Conservation (phyloP, 78 protist species). For the Dictyostelium purpureum region DNA sequence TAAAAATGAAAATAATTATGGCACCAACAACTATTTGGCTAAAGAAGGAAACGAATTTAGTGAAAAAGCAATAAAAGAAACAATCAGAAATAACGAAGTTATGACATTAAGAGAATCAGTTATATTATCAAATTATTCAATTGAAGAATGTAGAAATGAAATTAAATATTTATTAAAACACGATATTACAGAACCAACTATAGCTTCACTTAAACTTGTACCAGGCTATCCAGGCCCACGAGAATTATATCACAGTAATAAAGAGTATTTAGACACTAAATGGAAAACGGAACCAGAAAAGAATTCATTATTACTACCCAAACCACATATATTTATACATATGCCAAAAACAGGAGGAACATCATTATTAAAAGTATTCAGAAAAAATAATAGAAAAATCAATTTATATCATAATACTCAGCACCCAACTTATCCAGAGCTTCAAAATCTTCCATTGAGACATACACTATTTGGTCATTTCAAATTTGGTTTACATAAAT, state of each 20-base stretch:
- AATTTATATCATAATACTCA: not conserved
- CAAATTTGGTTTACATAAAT: slow-evolving; percentile 45
- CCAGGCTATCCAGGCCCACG: not conserved
- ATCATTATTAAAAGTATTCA: not conserved
- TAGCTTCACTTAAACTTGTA: not conserved
- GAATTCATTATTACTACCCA: not conserved
- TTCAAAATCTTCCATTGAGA: not conserved
- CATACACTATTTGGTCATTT: slow-evolving; percentile 39
- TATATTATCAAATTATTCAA: not conserved
- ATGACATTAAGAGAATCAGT: not conserved
- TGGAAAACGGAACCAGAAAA: not conserved
- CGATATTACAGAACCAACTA: not conserved
- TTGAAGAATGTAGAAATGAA: not conserved
- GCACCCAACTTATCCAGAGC: not conserved
- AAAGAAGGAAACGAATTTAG: not conserved
- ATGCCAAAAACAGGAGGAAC: not conserved
- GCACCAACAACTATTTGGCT: not conserved
- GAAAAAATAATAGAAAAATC: not conserved
- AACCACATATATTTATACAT: not conserved
- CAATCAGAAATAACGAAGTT: not conserved
- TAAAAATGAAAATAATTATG: not conserved
- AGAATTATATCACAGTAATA: not conserved
- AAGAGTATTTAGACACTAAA: not conserved
- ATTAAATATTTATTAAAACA: not conserved
- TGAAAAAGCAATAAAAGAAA: not conserved